Evolutionary conservation across 768 basidiomycete genomes (phyloP).

Genomic region (Neoboletus subvelutipes): DNA sequence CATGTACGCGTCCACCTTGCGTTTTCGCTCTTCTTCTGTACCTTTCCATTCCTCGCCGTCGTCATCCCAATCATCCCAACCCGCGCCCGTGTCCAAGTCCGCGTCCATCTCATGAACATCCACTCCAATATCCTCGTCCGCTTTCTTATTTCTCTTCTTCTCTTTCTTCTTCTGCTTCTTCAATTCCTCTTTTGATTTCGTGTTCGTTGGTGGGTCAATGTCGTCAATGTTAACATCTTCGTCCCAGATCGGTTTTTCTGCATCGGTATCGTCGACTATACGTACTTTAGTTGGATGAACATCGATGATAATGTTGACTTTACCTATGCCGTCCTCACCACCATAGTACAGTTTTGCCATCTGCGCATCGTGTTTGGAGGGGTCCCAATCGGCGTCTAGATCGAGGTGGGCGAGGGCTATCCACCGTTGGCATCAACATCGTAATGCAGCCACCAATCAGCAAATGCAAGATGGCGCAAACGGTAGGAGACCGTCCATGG

Average conservation of each 20-base stretch:
- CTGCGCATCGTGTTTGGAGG: slow-evolving; percentile 76
- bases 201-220: slow-evolving; percentile 42
- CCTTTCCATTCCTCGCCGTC: slow-evolving; percentile 78
- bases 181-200: slow-evolving; percentile 26
- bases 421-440: neutral
- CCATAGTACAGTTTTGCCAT: slow-evolving; percentile 78
- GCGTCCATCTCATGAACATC: slow-evolving; percentile 53
- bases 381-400: slow-evolving; percentile 92
- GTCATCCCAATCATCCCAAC: slow-evolving; percentile 24
- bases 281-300: neutral
- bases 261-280: slow-evolving; percentile 35
- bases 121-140: slow-evolving; percentile 46
- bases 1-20: slow-evolving; percentile 83
- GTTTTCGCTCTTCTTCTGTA: slow-evolving; percentile 88
- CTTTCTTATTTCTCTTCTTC: slow-evolving; percentile 39
- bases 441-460: neutral
- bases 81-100: slow-evolving; percentile 51
- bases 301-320: slow-evolving; percentile 1
- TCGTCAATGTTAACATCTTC: slow-evolving; percentile 86
- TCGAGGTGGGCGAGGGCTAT: slow-evolving; percentile 70
- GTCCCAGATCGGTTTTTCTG: slow-evolving; percentile 85
- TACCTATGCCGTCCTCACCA: slow-evolving; percentile 43
- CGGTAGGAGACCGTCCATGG: neutral
- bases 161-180: slow-evolving; percentile 51
- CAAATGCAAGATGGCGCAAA: neutral